phyloP scores from a whole-genome alignment of 2,329 filamentous ascomycete species.

The Penicillium crustosum region DNA sequence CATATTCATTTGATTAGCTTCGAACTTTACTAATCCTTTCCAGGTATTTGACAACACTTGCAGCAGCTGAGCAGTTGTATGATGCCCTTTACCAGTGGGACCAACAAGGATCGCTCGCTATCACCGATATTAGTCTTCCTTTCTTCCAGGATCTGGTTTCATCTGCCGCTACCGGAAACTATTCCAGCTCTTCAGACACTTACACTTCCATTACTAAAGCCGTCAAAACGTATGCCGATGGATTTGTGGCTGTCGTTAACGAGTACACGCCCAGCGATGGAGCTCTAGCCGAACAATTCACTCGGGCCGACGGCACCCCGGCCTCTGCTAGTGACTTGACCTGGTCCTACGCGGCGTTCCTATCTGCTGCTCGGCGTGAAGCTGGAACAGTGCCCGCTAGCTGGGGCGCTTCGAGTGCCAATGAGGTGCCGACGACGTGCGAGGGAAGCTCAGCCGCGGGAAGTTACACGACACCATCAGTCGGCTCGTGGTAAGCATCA shows the following conservation, averaged over 20 bases:
- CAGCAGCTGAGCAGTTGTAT: neutral
- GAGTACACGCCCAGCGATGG: neutral
- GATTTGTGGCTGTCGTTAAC: neutral
- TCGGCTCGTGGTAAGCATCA: neutral
- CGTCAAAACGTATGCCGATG: neutral
- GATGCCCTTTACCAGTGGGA: conserved; percentile 1
- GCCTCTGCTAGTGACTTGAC: neutral
- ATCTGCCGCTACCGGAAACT: neutral
- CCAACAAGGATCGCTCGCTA: neutral
- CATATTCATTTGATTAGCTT: neutral
- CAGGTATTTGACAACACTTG: neutral
- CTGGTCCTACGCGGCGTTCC: neutral
- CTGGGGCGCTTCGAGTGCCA: neutral
- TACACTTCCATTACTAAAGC: neutral
- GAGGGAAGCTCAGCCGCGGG: neutral
- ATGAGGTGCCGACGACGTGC: neutral
- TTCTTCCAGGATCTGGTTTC: conserved; percentile 1
- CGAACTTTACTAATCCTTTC: neutral
- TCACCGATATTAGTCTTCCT: neutral
- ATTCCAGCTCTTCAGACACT: neutral
- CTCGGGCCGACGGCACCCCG: neutral
- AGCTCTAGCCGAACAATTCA: neutral
- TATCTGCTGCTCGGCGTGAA: neutral
- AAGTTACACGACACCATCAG: neutral
- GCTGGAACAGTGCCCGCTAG: neutral